Conservation (phyloP, 75 land plant genomes). For the Isoetes taiwanensis region DNA sequence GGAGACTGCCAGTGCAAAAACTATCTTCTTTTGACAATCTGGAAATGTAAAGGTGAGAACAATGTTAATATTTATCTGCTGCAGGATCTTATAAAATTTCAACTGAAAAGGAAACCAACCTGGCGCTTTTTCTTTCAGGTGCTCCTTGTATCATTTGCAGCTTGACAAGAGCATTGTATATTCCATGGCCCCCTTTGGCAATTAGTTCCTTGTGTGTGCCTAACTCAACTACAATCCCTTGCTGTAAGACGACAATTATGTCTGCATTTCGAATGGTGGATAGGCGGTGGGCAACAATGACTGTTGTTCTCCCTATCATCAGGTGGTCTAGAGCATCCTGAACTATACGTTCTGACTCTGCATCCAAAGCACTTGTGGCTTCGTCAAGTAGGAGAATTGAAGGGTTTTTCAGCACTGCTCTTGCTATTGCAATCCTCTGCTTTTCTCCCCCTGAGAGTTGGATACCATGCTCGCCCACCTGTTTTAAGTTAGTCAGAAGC, state of each 20-base stretch:
- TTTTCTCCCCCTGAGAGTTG: slow-evolving; percentile 56
- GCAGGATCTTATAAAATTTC: too few species aligned
- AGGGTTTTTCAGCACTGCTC: slow-evolving; percentile 47
- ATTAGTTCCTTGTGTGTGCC: slow-evolving; percentile 6
- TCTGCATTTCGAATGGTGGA: slow-evolving; percentile 76
- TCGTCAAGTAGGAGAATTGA: slow-evolving; percentile 51
- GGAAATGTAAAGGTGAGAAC: too few species aligned
- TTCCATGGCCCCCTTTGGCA: not conserved
- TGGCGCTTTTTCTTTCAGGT: too few species aligned
- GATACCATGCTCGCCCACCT: slow-evolving; percentile 51
- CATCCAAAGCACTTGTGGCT: slow-evolving; percentile 61
- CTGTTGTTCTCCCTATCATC: slow-evolving; percentile 34
- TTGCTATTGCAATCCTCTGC: slow-evolving; percentile 52
- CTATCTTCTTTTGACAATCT: too few species aligned
- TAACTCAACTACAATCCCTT: slow-evolving; percentile 5
- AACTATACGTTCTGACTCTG: slow-evolving; percentile 46
- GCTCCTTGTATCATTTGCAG: too few species aligned
- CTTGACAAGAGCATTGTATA: slow-evolving; percentile 6
- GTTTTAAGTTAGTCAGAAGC: not conserved
- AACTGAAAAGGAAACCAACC: too few species aligned
- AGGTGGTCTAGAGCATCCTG: slow-evolving; percentile 24
- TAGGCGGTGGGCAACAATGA: slow-evolving; percentile 69
- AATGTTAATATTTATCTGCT: too few species aligned
- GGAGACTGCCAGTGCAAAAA: too few species aligned
- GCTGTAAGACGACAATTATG: slow-evolving; percentile 47